Conservation (phyloP, 495 filamentous ascomycete genomes). For the Cetradonia linearis region DNA sequence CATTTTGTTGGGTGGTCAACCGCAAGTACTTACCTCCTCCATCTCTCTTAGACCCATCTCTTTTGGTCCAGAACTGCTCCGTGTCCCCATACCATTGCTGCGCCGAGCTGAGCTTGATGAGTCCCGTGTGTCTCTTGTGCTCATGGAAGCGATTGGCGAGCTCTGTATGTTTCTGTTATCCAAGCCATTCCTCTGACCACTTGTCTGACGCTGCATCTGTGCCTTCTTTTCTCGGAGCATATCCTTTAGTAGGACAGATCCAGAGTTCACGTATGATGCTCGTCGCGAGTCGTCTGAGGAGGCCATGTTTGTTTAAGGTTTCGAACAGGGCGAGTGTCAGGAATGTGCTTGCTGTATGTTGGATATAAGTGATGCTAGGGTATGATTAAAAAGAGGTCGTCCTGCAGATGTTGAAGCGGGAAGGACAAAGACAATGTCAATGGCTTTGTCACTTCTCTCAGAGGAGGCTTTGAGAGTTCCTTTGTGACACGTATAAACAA, state of each 20-base stretch:
- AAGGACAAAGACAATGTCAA: background rate
- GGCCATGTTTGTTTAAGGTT: background rate
- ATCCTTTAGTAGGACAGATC: constrained; percentile 38
- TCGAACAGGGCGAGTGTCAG: background rate
- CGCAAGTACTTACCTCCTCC: constrained; percentile 29
- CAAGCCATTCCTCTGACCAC: constrained; percentile 22
- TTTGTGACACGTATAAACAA: background rate
- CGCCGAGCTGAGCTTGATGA: constrained; percentile 31
- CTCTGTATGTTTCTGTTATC: constrained; percentile 24
- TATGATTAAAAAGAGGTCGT: background rate
- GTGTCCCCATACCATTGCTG: constrained; percentile 32
- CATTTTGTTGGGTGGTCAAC: too few species aligned
- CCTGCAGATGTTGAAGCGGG: background rate
- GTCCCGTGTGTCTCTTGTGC: constrained; percentile 30
- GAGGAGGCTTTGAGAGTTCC: background rate
- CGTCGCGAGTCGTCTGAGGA: background rate
- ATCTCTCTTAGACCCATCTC: constrained; percentile 44
- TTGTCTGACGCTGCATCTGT: constrained; percentile 27
- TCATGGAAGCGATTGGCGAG: constrained; percentile 27
- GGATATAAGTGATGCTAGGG: background rate
- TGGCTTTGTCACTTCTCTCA: constrained; percentile 1
- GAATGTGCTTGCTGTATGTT: too few species aligned
- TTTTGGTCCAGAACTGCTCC: constrained; percentile 30
- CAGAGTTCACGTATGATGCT: constrained; percentile 29
- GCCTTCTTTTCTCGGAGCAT: constrained; percentile 36